A percentile compares a stretch with the other conserved stretches of the same genome.
Conservation (phyloP, 2,329 filamentous ascomycete species). For the Leptodontidium sp. region DNA sequence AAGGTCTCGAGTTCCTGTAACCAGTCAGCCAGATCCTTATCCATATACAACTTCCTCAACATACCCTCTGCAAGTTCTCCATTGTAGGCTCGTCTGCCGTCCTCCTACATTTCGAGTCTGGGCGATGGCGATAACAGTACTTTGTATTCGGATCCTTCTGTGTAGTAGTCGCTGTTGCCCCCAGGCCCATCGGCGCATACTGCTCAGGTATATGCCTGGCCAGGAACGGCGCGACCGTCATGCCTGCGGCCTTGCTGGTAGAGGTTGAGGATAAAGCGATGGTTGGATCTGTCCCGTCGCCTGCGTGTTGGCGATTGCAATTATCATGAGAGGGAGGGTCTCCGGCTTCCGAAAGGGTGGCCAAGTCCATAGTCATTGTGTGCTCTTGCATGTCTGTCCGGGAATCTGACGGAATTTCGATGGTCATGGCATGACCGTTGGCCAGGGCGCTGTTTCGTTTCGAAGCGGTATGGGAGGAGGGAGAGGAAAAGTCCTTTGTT, state of each 20-base stretch:
- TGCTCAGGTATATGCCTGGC: constrained; percentile 88
- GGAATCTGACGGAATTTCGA: constrained; percentile 32
- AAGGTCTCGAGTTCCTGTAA: constrained; percentile 80
- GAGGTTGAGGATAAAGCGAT: constrained; percentile 43
- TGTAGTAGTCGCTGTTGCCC: constrained; percentile 50
- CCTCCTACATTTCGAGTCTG: constrained; percentile 90
- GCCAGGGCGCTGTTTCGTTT: constrained; percentile 20
- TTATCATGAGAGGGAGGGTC: constrained; percentile 41
- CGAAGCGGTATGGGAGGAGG: constrained; percentile 17
- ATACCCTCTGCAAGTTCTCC: constrained; percentile 88
- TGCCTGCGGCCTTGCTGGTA: constrained; percentile 42
- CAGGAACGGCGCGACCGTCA: constrained; percentile 71
- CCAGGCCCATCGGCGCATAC: constrained; percentile 78
- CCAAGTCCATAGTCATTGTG: neutral
- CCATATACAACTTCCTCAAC: constrained; percentile 45
- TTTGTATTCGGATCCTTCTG: constrained; percentile 76
- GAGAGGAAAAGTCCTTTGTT: constrained; percentile 9
- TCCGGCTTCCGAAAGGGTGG: constrained; percentile 26
- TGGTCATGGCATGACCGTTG: constrained; percentile 24
- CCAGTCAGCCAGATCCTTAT: constrained; percentile 25
- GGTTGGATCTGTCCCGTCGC: constrained; percentile 31
- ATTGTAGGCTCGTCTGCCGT: constrained; percentile 96
- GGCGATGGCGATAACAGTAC: constrained; percentile 94
- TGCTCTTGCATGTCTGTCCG: constrained; percentile 23
- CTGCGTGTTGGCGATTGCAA: constrained; percentile 38